Evolutionary conservation across 177 flowering plant genomes (phyloP).

Genomic region (Vitis hybrid): DNA sequence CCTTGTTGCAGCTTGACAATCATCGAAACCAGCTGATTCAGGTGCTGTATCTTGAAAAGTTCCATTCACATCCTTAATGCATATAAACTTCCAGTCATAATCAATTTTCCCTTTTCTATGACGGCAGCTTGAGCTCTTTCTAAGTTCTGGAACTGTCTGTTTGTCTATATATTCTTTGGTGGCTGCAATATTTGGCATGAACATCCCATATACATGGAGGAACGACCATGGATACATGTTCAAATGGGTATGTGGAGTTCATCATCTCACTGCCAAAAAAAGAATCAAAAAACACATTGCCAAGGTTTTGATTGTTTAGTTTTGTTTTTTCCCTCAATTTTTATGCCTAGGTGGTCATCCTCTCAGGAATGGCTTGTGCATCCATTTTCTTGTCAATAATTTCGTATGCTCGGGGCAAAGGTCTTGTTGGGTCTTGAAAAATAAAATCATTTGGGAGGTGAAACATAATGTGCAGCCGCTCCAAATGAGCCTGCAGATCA

Average conservation of each 20-base stretch:
- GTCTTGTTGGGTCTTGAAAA: conserved; percentile 70
- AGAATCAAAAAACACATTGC: neutral
- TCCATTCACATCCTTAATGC: neutral
- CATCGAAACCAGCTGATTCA: conserved; percentile 94
- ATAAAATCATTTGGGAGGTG: neutral
- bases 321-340: neutral
- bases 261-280: neutral
- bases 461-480: too few relatives aligned
- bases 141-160: conserved; percentile 78
- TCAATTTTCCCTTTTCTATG: neutral
- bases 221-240: conserved; percentile 56
- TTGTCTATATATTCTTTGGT: conserved; percentile 78
- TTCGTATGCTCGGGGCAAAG: conserved; percentile 72
- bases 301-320: neutral
- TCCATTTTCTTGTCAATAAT: conserved; percentile 48
- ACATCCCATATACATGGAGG: conserved; percentile 82
- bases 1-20: conserved; percentile 77
- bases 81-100: neutral
- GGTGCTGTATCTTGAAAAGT: conserved; percentile 31
- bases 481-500: neutral
- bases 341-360: conserved; percentile 58
- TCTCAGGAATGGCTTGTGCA: conserved; percentile 43
- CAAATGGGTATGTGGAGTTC: conserved; percentile 64
- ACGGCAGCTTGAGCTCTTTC: conserved; percentile 78
- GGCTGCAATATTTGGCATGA: conserved; percentile 88